A percentile compares a stretch with the other conserved stretches of the same genome.
These are phyloP conservation scores for Cryptosporidium parvum DNA, from an alignment of 169 alveolate genomes.

Conservation along the genomic window DNA sequence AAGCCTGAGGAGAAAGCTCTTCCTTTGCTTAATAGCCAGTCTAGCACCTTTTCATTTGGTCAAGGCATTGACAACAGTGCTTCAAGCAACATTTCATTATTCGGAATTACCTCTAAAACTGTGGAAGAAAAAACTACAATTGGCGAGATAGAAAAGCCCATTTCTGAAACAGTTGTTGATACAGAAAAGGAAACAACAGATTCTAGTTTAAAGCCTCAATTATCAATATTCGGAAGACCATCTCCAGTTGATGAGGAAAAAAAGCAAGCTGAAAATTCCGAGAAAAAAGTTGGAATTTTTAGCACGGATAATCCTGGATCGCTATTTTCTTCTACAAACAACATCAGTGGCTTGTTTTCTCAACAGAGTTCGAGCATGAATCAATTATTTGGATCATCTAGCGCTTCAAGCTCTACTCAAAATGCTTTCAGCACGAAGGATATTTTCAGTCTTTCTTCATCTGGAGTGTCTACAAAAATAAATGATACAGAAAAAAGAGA, in stretches of 20 bases:
- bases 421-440: neutral
- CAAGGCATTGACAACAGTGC: neutral
- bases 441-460: neutral
- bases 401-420: neutral
- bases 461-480: neutral
- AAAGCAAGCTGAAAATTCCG: conserved; percentile 1
- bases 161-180: neutral
- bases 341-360: neutral
- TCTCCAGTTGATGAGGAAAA: neutral
- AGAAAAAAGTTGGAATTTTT: conserved; percentile 2
- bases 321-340: conserved; percentile 5
- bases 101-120: conserved; percentile 33
- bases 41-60: neutral
- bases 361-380: neutral
- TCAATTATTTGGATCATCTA: conserved; percentile 12
- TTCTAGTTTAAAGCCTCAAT: neutral
- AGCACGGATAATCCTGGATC: conserved; percentile 6
- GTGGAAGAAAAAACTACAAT: neutral
- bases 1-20: neutral
- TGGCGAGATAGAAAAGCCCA: neutral
- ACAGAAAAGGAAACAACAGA: neutral
- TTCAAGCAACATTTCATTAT: conserved; percentile 16
- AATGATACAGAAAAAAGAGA: neutral
- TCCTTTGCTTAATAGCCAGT: neutral
- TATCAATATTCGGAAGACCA: conserved; percentile 1